phyloP scores from a whole-genome alignment of 169 alveolate species.

The Amoebophrya sp. region DNA sequence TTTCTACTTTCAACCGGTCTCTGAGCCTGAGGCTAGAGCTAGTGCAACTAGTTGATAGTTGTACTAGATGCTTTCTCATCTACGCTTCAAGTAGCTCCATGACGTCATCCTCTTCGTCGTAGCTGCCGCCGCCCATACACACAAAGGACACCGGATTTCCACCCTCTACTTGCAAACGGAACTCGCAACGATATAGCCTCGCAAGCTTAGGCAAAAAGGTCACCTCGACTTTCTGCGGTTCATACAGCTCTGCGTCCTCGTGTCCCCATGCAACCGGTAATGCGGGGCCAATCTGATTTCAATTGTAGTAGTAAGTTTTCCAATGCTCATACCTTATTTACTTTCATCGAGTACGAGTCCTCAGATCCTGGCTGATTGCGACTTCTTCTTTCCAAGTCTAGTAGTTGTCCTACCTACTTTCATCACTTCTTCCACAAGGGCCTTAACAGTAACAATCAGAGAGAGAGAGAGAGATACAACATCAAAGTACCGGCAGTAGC shows the following conservation, averaged over 20 bases:
- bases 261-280: neutral
- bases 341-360: too few species aligned
- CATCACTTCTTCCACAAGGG: too few species aligned
- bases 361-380: too few species aligned
- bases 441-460: too few species aligned
- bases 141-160: neutral
- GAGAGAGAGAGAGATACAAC: too few species aligned
- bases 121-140: neutral
- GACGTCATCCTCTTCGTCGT: neutral
- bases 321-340: too few species aligned
- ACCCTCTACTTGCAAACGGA: neutral
- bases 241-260: neutral
- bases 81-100: neutral
- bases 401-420: too few species aligned
- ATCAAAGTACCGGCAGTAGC: neutral
- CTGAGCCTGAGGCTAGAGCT: too few species aligned
- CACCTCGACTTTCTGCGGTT: neutral
- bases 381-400: too few species aligned
- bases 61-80: neutral
- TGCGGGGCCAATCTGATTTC: neutral
- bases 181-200: neutral
- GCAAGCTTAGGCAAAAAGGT: neutral
- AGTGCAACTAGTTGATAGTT: too few species aligned
- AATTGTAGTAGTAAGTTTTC: too few species aligned
- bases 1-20: too few species aligned